These are phyloP conservation scores for Panaeolus papilionaceus DNA, from an alignment of 768 basidiomycete genomes.

Conservation along the genomic window DNA sequence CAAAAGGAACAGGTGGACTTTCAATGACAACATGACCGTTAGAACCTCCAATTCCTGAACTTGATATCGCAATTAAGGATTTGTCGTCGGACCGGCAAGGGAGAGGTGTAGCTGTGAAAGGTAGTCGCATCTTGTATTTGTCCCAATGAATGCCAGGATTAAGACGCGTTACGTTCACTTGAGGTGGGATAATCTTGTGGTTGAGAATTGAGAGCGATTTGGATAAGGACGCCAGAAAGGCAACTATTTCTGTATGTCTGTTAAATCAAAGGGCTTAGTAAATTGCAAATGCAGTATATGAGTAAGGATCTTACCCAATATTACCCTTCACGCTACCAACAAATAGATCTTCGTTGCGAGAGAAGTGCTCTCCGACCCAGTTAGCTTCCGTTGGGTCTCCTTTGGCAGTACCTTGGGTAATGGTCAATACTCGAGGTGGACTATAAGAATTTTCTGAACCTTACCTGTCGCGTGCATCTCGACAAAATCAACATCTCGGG, in stretches of 20 bases:
- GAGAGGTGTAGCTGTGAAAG: too few species aligned
- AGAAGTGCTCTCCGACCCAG: conserved; percentile 47
- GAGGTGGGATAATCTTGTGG: conserved; percentile 43
- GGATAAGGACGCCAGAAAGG: conserved; percentile 50
- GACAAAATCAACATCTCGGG: conserved; percentile 51
- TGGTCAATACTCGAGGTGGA: too few species aligned
- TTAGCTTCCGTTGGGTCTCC: conserved; percentile 60
- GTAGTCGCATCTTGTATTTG: too few species aligned
- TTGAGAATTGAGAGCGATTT: conserved; percentile 50
- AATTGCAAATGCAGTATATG: neutral
- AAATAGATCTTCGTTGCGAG: conserved; percentile 37
- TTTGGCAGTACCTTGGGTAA: conserved; percentile 38
- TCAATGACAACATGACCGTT: conserved; percentile 50
- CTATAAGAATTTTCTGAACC: neutral
- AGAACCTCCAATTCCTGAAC: conserved; percentile 51
- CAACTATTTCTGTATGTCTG: conserved; percentile 47
- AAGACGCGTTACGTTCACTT: conserved; percentile 38
- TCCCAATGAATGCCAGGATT: too few species aligned
- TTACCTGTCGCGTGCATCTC: conserved; percentile 57
- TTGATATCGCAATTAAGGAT: conserved; percentile 45
- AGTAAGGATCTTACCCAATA: conserved; percentile 41
- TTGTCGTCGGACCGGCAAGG: conserved; percentile 25
- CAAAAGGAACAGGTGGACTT: conserved; percentile 26
- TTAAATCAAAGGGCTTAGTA: neutral
- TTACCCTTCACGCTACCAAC: conserved; percentile 55